These are phyloP conservation scores for Aspergillus homomorphus DNA, from an alignment of 495 filamentous ascomycete genomes.

Conservation along the genomic window DNA sequence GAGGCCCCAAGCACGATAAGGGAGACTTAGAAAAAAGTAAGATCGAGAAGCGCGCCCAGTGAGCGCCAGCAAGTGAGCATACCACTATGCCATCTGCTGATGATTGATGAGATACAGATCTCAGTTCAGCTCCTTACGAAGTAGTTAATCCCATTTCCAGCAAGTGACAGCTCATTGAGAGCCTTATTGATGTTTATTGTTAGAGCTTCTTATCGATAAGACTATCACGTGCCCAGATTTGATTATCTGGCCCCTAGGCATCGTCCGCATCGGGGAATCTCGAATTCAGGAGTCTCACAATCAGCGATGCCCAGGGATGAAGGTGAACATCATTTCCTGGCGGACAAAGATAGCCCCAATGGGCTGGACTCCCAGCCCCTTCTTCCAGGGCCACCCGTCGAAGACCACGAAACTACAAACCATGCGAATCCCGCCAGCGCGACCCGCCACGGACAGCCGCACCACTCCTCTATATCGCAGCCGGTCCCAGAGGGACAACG, in stretches of 20 bases:
- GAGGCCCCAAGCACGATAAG: not conserved
- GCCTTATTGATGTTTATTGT: constrained; percentile 7
- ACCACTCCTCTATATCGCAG: constrained; percentile 46
- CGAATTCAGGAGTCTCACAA: constrained; percentile 13
- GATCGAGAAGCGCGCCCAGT: no score
- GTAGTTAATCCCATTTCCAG: no score
- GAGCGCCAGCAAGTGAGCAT: no score
- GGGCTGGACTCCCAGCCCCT: constrained; percentile 31
- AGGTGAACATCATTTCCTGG: constrained; percentile 26
- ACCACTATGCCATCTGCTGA: not conserved
- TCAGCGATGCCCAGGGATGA: constrained; percentile 48
- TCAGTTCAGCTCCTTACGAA: no score
- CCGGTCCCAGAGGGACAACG: constrained; percentile 43
- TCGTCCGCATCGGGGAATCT: constrained; percentile 8
- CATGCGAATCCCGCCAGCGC: constrained; percentile 20
- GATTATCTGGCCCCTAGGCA: constrained; percentile 22
- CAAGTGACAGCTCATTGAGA: constrained; percentile 2
- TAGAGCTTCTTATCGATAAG: constrained; percentile 20
- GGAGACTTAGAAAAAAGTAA: not conserved
- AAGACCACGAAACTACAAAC: constrained; percentile 29
- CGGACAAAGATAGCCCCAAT: constrained; percentile 28
- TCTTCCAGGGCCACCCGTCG: constrained; percentile 23
- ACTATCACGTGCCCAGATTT: constrained; percentile 16
- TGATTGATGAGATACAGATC: no score
- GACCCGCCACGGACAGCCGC: constrained; percentile 22